Base-by-base conservation (phyloP, 2,329 filamentous ascomycete genomes). In the Colletotrichum plurivorum region DNA sequence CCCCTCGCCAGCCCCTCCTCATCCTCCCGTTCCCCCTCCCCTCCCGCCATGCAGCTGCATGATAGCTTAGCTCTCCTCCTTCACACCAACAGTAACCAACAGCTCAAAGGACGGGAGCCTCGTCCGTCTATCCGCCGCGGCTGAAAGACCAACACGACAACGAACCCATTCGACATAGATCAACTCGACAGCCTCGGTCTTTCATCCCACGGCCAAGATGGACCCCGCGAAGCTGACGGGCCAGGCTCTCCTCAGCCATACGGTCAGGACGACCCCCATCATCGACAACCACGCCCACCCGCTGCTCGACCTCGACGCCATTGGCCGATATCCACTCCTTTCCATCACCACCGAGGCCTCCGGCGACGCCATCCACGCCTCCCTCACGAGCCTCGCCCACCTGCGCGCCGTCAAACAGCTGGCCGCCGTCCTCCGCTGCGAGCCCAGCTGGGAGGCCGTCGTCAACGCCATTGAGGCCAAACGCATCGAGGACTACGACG, bases 201-300 rank as follows among this genome's bases (percentile, higher is more conserved):
- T 57, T 61, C 67, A 56, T n/a, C 59, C 63, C 31, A 12, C 31
- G 31, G 62, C 67, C 16, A 68, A 22, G 27, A 71, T 71, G 69
- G 67, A 70, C 67, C 69, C 63, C 45, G 67, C 71, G 8, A 69
- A 66, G 65, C 71, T 72, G 13, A 72, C 71, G 27, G 71, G 71
- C 31, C 71, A 72, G 61, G 71, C 71, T 45, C 71, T 71, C 45
- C 72, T 83, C 8, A 75, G 74, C 39, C 75, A 75, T 18, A 83
- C 82, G 60, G 87, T 90, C 65, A 78, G 82, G 31, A 81, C 76
- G 20, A 89, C 85, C 22, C 91, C 92, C 3, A 88, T 93, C 73
- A 90, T 94, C 77, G 92, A 94, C 79, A 89, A 93, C 73, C 92
- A 94, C 75, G 90, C 90, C 3, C 92, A 93, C 72, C 91, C 92